Conservation (phyloP, 2,329 filamentous ascomycete genomes). For the Ophiocordyceps camponoti-saundersi region DNA sequence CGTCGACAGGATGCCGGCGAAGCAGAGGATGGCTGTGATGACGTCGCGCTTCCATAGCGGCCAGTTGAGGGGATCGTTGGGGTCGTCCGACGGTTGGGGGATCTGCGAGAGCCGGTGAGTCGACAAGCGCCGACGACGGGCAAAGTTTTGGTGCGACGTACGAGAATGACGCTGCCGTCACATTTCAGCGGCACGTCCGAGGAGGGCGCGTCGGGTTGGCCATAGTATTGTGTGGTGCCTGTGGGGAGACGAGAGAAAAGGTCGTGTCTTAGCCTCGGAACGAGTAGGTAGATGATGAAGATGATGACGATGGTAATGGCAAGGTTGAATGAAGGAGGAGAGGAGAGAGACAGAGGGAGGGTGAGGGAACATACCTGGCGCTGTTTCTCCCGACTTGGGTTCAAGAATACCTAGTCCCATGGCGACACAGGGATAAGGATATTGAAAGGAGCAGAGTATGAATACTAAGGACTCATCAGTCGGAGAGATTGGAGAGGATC, state of each 20-base stretch:
- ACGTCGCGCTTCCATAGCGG: conserved; percentile 71
- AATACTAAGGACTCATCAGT: too few species aligned
- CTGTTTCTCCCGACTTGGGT: conserved; percentile 45
- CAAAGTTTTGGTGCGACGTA: conserved; percentile 17
- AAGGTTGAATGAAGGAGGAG: too few species aligned
- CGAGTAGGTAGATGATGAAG: too few species aligned
- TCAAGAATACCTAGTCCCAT: conserved; percentile 54
- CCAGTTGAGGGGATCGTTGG: conserved; percentile 78
- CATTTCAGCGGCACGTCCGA: conserved; percentile 45
- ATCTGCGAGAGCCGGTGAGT: conserved; percentile 14
- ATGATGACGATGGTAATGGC: background rate
- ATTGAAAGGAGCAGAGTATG: too few species aligned
- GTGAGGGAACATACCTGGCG: conserved; percentile 41
- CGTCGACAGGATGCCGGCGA: conserved; percentile 69
- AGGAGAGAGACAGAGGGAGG: too few species aligned
- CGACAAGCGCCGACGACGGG: too few species aligned
- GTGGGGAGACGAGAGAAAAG: background rate
- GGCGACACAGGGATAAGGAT: conserved; percentile 3
- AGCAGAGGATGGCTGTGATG: conserved; percentile 61
- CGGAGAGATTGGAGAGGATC: too few species aligned
- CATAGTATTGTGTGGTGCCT: conserved; percentile 49
- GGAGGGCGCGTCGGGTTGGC: conserved; percentile 34
- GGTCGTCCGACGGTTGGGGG: conserved; percentile 80
- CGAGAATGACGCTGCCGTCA: conserved; percentile 61
- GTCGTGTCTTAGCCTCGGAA: too few species aligned